Evolutionary conservation across 768 basidiomycete genomes (phyloP).

Genomic region (Mycena galopus): DNA sequence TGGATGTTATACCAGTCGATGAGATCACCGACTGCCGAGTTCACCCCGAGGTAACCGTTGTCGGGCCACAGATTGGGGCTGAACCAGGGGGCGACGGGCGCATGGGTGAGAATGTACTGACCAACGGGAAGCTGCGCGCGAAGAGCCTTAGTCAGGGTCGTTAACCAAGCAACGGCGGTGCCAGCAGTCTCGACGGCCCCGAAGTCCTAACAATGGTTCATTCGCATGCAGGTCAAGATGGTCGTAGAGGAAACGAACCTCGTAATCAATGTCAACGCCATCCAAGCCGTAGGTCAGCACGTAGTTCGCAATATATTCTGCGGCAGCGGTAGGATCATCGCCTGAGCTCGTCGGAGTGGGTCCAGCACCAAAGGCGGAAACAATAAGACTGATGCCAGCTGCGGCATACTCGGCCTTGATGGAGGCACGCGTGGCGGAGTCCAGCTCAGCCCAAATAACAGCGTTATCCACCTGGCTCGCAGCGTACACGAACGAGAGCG

Average conservation of each 20-base stretch:
- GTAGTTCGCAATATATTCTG: constrained; percentile 67
- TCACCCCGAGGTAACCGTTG: constrained; percentile 23
- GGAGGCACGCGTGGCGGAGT: constrained; percentile 42
- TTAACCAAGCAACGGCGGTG: constrained; percentile 57
- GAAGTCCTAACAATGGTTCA: constrained; percentile 56
- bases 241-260: constrained; percentile 41
- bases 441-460: constrained; percentile 17
- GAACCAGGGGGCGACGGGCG: constrained; percentile 44
- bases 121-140: constrained; percentile 39
- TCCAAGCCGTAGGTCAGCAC: constrained; percentile 64
- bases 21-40: constrained; percentile 63
- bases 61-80: constrained; percentile 20
- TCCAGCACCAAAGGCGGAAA: constrained; percentile 72
- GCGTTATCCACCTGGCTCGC: constrained; percentile 29
- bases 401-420: constrained; percentile 66
- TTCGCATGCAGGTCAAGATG: constrained; percentile 6
- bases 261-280: constrained; percentile 73
- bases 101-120: constrained; percentile 53
- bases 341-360: constrained; percentile 69
- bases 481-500: constrained; percentile 28
- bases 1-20: constrained; percentile 77
- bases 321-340: constrained; percentile 72
- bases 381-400: constrained; percentile 72
- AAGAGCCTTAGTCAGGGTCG: constrained; percentile 44
- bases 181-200: constrained; percentile 60